phyloP scores from a whole-genome alignment of 306 rosid genomes.

The Glycyrrhiza uralensis region DNA sequence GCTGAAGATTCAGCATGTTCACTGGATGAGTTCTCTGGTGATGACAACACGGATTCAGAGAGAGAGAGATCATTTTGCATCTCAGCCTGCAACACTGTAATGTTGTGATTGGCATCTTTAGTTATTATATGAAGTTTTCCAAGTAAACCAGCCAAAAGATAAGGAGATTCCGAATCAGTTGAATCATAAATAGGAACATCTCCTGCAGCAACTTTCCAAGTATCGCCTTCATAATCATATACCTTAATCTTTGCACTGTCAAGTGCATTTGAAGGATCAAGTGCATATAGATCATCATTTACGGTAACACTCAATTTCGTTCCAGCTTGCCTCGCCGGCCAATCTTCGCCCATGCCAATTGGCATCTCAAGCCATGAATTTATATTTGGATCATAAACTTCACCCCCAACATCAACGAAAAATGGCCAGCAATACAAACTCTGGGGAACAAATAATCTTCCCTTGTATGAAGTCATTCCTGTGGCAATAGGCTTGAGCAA shows the following conservation, averaged over 20 bases:
- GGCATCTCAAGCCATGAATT: slow-evolving; percentile 46
- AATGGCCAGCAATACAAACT: slow-evolving; percentile 48
- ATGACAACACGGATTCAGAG: not conserved
- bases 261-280: slow-evolving; percentile 40
- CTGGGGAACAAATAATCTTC: slow-evolving; percentile 42
- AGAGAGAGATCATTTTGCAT: slow-evolving; percentile 25
- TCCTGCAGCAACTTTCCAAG: slow-evolving; percentile 44
- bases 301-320: slow-evolving; percentile 34
- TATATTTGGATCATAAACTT: slow-evolving; percentile 37
- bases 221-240: slow-evolving; percentile 39
- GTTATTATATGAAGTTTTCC: slow-evolving; percentile 44
- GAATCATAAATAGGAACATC: slow-evolving; percentile 39
- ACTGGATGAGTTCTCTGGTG: slow-evolving; percentile 5
- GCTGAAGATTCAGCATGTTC: slow-evolving; percentile 23
- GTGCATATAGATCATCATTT: slow-evolving; percentile 32
- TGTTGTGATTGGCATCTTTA: slow-evolving; percentile 37
- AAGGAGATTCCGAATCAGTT: slow-evolving; percentile 41
- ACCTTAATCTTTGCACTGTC: slow-evolving; percentile 35
- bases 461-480: slow-evolving; percentile 40
- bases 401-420: slow-evolving; percentile 47
- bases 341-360: slow-evolving; percentile 42
- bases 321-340: slow-evolving; percentile 51
- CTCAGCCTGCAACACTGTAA: slow-evolving; percentile 37
- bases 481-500: slow-evolving; percentile 46
- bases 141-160: slow-evolving; percentile 40